phyloP scores from a whole-genome alignment of 1,284 basidiomycete genomes.

The Rhodotorula sp. region DNA sequence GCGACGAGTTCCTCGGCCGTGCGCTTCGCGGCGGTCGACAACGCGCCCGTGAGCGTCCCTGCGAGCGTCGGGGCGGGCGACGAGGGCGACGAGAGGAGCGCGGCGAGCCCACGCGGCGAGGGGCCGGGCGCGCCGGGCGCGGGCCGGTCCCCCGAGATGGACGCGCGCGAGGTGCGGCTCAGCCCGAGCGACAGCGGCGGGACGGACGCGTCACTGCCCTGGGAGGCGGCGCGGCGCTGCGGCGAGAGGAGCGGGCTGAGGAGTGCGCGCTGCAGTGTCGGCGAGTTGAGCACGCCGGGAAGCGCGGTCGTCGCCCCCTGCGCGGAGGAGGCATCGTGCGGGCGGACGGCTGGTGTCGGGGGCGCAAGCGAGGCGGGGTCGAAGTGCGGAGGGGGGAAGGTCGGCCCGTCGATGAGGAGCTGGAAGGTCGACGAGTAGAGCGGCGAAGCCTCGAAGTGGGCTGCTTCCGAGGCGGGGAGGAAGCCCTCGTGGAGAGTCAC shows the following conservation, averaged over 20 bases:
- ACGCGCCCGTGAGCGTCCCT: background rate
- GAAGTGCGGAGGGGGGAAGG: conserved; percentile 25
- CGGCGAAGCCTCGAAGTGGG: conserved; percentile 6
- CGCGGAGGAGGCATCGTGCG: background rate
- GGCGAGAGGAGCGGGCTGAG: conserved; percentile 32
- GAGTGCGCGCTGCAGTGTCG: conserved; percentile 33
- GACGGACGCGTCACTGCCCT: conserved; percentile 24
- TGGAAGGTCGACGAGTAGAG: conserved; percentile 33
- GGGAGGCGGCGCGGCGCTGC: conserved; percentile 20
- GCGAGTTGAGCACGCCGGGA: conserved; percentile 22
- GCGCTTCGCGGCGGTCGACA: conserved; percentile 19
- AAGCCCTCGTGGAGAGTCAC: conserved; percentile 33
- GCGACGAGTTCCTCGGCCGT: conserved; percentile 37
- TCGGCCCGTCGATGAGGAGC: conserved; percentile 32
- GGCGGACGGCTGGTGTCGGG: conserved; percentile 25
- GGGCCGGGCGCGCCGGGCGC: background rate
- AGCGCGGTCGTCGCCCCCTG: background rate
- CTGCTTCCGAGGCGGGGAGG: conserved; percentile 1
- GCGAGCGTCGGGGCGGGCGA: conserved; percentile 1
- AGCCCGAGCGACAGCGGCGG: conserved; percentile 29
- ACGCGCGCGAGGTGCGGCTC: conserved; percentile 16
- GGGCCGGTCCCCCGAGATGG: conserved; percentile 12
- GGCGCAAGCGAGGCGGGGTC: conserved; percentile 24
- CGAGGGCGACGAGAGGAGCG: conserved; percentile 14
- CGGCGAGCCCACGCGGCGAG: background rate